These are phyloP conservation scores for Leucogyrophana mollusca DNA, from an alignment of 768 basidiomycete species.

Conservation along the genomic window DNA sequence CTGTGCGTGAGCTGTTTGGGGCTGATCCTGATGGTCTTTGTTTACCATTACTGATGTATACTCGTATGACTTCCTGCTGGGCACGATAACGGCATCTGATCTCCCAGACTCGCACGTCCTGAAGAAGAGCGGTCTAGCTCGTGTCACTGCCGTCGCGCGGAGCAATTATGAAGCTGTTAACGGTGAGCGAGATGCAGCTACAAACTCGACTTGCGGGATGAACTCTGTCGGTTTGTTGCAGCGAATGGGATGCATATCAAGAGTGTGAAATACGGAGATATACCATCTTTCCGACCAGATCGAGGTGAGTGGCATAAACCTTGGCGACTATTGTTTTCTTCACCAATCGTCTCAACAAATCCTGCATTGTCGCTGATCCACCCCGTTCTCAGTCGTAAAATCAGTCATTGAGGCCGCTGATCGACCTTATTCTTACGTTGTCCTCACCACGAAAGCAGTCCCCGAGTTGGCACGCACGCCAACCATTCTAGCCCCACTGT, in stretches of 20 bases:
- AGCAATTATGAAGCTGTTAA: conserved; percentile 61
- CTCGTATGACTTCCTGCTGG: neutral
- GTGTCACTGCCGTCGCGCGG: conserved; percentile 71
- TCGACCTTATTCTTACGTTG: conserved; percentile 58
- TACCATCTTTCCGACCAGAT: conserved; percentile 62
- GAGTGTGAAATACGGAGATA: conserved; percentile 58
- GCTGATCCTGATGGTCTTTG: neutral
- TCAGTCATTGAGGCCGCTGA: conserved; percentile 62
- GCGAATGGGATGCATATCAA: conserved; percentile 54
- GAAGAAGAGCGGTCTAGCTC: conserved; percentile 53
- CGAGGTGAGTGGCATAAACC: conserved; percentile 60
- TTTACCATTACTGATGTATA: neutral
- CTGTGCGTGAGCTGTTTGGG: conserved; percentile 39
- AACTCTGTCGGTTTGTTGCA: conserved; percentile 19
- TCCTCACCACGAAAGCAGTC: conserved; percentile 69
- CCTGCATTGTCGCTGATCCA: neutral
- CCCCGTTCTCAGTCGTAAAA: conserved; percentile 45
- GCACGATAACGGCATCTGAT: neutral
- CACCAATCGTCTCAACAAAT: neutral
- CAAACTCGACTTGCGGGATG: neutral
- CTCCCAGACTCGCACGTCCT: conserved; percentile 53
- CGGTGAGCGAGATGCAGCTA: conserved; percentile 32
- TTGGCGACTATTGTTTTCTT: neutral
- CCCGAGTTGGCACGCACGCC: conserved; percentile 65
- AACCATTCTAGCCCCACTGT: conserved; percentile 51